Base-by-base conservation (phyloP, 805 yeast species). In the Teunomyces cretensis region DNA sequence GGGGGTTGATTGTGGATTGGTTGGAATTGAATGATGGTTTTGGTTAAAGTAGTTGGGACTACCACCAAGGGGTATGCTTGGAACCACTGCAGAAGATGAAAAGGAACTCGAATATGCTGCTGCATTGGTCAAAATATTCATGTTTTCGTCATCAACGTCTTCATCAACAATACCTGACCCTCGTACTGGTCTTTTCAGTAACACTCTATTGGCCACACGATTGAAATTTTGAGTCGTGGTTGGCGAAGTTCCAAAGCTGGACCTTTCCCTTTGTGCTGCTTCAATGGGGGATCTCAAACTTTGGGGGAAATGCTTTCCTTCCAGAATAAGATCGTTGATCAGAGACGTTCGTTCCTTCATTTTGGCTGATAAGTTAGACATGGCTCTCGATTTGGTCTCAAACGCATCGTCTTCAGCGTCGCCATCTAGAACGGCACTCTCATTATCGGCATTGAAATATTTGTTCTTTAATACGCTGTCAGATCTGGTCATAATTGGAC, bases 91-190 rank as follows among this genome's bases (percentile, higher is more conserved):
- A 6, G 38, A 13, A 3, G 27, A 24, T 2, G 49, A 26, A 4
- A 24, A 32, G 4, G 38, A 15, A n/a, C 27, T 15, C 11, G 50
- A 40, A 26, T 33, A 15, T 2, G 53, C 49, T 2, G 55, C 49
- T 2, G 55, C 56, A 15, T 43, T 53, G 28, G 45, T 51, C 42
- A 61, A 35, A 3, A 62, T 40, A 42, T 58, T 55, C 32, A 53
- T 47, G 48, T 69, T 68, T 41, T 69, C 74, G 41, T 70, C 61
- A 48, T 70, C 74, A 38, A 67, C 50, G 44, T 70, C 75, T 13
- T 46, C 48, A 9, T 35, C 24, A 9, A 24, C 15, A 6, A 13
- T 17, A 9, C 28, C 37, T 13, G 28, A 19, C 2, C 32, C 36
- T 12, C 41, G 17, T 5, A 30, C 28, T 6, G 35, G 26, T 13